Evolutionary conservation across 2,329 filamentous ascomycete genomes (phyloP), one percentile per base, ranked within the genome.

Genomic region (Microdochium trichocladiopsis): DNA sequence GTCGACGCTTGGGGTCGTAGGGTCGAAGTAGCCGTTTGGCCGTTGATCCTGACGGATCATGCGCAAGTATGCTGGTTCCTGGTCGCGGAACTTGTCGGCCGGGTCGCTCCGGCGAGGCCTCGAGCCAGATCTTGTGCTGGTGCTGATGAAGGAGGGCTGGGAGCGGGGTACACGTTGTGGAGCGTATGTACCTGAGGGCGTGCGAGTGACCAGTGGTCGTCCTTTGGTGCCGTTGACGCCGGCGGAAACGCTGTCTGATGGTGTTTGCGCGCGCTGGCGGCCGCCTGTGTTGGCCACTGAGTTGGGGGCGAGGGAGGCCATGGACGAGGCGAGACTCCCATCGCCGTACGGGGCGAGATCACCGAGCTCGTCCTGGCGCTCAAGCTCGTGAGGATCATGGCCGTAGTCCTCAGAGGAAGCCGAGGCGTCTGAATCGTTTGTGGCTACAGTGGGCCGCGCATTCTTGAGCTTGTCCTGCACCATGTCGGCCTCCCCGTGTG

Each of bases 11-110:
- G 84, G 83, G 2, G 84, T 82, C 59, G 88, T 87, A 12, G 84
- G 76, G 52, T 91, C 85, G 56, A 91, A 88, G 72, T 92, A 94
- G 58, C 89, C 85, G 55, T 80, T 79, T 47, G 63, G 53, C 25
- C 58, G 55, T 12, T 59, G 57, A 37, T 94, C 89, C 65, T 95
- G 90, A 53, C 91, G 85, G 63, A 97, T 81, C 60, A 93, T 86
- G 69, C 96, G 90, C 31, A 97, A 87, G 66, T 99, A 99, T 53
- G 93, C 93, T 66, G 92, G 90, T 69, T 97, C 93, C 70, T 97
- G 90, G 48, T 89, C 88, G 55, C 88, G 79, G 53, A 75, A 81
- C 65, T 76, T 62, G 69, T 73, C 56, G 72, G 65, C 53, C 68
- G 71, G 48, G 50, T 66, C 64, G 71, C 71, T 82, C 71, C 65